phyloP scores from a whole-genome alignment of 2,329 filamentous ascomycete genomes.

The Calonectria leucothoes region DNA sequence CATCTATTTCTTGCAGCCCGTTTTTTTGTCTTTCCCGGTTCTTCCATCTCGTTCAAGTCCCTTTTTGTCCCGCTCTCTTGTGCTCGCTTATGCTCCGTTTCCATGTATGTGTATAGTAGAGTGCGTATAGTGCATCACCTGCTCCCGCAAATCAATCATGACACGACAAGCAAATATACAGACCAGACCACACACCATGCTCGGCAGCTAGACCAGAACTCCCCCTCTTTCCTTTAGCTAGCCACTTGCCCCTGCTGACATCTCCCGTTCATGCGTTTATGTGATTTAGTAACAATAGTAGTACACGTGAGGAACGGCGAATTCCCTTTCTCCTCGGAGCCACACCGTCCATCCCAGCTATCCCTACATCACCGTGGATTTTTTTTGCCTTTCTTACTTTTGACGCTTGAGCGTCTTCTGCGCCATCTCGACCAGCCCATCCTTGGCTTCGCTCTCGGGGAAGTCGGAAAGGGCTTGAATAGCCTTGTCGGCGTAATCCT shows the following conservation, averaged over 20 bases:
- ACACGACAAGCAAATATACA: slow-evolving; percentile 24
- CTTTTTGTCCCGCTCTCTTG: neutral
- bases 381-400: slow-evolving; percentile 68
- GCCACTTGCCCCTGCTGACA: neutral
- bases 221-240: neutral
- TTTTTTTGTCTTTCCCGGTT: slow-evolving; percentile 5
- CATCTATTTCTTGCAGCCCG: neutral
- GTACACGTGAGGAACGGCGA: slow-evolving; percentile 16
- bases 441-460: slow-evolving; percentile 94
- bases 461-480: slow-evolving; percentile 86
- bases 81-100: neutral
- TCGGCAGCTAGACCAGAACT: slow-evolving; percentile 2
- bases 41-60: neutral
- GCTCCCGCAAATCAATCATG: slow-evolving; percentile 22
- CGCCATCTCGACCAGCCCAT: slow-evolving; percentile 92
- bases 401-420: slow-evolving; percentile 89
- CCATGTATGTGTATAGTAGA: slow-evolving; percentile 23
- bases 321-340: neutral
- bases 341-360: slow-evolving; percentile 4
- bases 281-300: slow-evolving; percentile 31
- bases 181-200: slow-evolving; percentile 15
- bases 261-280: slow-evolving; percentile 4
- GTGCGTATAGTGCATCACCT: slow-evolving; percentile 17
- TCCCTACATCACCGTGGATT: slow-evolving; percentile 1
- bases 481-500: slow-evolving; percentile 91